Percentiles rank a stretch among this genome's conserved stretches.
These are phyloP conservation scores for Pyricularia sp. DNA, from an alignment of 2,329 filamentous ascomycete species.

Conservation along the genomic window DNA sequence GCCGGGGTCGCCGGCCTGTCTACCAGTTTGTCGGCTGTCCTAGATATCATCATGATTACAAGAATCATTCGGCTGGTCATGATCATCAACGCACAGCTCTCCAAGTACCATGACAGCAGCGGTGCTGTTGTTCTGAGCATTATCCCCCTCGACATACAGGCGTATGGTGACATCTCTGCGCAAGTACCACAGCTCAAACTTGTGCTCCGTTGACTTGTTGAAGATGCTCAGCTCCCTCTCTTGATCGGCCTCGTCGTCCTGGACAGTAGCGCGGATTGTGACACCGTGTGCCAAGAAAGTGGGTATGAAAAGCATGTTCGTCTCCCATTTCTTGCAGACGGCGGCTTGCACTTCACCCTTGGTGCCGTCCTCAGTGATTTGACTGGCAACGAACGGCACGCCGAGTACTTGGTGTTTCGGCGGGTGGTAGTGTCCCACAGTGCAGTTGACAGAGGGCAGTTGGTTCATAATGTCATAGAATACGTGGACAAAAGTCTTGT, in stretches of 20 bases:
- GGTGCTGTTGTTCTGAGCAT: background rate
- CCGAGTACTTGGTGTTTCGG: background rate
- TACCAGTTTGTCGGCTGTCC: background rate
- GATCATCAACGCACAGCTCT: background rate
- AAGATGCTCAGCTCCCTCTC: background rate
- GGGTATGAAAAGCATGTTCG: background rate
- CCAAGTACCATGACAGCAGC: background rate
- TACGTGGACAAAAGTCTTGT: background rate
- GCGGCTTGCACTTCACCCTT: background rate
- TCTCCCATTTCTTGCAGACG: background rate
- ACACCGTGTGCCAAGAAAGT: background rate
- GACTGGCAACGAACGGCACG: background rate
- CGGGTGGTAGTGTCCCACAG: background rate
- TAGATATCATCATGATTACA: background rate
- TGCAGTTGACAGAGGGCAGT: background rate
- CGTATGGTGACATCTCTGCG: background rate
- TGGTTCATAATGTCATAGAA: background rate
- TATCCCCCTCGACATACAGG: background rate
- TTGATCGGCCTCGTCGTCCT: background rate
- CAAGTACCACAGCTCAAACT: background rate
- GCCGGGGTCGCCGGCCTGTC: background rate
- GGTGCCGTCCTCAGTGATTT: background rate
- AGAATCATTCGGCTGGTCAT: background rate
- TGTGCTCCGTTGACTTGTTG: background rate
- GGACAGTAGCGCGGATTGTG: background rate